Evolutionary conservation across 805 yeast species (phyloP).

Genomic region (Pichia nakasei): DNA sequence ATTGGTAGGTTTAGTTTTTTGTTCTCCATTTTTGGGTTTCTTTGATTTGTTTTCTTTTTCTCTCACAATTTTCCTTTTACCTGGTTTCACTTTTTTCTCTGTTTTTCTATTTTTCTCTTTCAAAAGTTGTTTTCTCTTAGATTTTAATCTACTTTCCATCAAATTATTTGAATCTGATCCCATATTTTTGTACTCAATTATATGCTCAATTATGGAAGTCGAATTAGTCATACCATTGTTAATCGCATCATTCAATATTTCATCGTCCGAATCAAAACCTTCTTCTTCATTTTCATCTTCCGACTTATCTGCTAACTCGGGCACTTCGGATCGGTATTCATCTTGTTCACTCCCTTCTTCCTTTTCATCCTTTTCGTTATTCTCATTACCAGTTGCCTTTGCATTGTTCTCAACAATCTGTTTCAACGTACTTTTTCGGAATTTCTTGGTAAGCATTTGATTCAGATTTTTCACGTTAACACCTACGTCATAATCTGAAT

Average conservation of each 20-base stretch:
- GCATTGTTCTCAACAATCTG: neutral
- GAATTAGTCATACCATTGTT: conserved; percentile 1
- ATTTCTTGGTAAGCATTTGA: neutral
- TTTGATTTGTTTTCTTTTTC: neutral
- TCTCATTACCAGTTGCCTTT: no score
- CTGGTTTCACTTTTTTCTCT: neutral
- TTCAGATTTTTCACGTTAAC: neutral
- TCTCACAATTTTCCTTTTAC: neutral
- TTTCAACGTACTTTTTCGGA: neutral
- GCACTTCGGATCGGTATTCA: no score
- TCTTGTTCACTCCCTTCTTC: neutral
- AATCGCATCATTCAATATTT: neutral
- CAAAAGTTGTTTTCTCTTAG: neutral
- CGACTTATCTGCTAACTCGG: no score
- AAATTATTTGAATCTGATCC: neutral
- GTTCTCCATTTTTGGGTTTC: neutral
- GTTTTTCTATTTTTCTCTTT: neutral
- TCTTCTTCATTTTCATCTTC: neutral
- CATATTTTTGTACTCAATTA: neutral
- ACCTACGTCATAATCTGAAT: neutral
- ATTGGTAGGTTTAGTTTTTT: neutral
- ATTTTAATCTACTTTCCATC: neutral
- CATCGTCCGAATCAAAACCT: neutral
- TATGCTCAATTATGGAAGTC: conserved; percentile 4
- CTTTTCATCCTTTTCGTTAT: no score